These are phyloP conservation scores for Tolypocladium guangdongense DNA, from an alignment of 2,329 filamentous ascomycete genomes.

Conservation along the genomic window DNA sequence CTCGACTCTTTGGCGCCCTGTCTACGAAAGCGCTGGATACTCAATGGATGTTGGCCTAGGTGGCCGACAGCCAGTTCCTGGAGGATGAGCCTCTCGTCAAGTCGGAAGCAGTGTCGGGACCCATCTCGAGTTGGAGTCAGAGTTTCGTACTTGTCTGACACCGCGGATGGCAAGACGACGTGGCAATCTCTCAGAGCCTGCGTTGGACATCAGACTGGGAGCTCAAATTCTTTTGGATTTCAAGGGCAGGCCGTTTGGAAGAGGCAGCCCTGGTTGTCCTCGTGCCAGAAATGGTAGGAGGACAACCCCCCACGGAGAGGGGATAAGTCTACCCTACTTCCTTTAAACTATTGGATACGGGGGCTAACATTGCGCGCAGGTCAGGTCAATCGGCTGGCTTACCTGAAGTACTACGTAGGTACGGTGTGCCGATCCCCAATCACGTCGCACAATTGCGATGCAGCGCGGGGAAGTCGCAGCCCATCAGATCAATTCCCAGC, in stretches of 20 bases:
- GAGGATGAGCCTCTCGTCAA: neutral
- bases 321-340: constrained; percentile 35
- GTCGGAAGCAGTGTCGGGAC: constrained; percentile 44
- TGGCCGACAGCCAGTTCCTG: neutral
- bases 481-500: neutral
- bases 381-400: neutral
- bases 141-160: constrained; percentile 77
- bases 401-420: neutral
- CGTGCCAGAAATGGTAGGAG: constrained; percentile 39
- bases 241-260: constrained; percentile 25
- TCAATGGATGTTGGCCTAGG: neutral
- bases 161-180: constrained; percentile 5
- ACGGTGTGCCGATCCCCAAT: neutral
- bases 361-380: constrained; percentile 17
- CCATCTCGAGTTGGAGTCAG: constrained; percentile 91
- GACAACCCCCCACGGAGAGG: constrained; percentile 33
- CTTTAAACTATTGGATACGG: constrained; percentile 2
- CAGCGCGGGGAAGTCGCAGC: neutral
- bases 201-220: constrained; percentile 4
- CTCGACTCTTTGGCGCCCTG: neutral
- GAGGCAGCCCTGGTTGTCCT: constrained; percentile 37
- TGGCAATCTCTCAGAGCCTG: neutral
- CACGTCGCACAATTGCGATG: neutral
- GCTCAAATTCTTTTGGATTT: constrained; percentile 9
- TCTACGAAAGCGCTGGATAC: neutral